Base-by-base conservation (phyloP, 1,139 yeast genomes). In the Pneumocystis carinii region DNA sequence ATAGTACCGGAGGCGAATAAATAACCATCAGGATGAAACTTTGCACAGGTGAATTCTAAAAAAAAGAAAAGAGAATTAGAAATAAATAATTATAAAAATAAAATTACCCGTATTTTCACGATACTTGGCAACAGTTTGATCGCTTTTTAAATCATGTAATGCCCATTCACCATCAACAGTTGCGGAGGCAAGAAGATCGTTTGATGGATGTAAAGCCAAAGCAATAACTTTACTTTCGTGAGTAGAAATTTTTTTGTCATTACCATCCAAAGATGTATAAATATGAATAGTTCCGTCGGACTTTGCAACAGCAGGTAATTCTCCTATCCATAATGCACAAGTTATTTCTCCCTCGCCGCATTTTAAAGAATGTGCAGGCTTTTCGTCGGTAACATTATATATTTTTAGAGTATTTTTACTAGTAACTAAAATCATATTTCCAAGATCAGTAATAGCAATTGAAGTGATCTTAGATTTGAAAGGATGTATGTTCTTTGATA, bases 11-110 rank as follows among this genome's bases (percentile, higher is more conserved):
- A 70, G 0, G 83, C 86, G 4, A 83, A 69, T 27, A 86, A 72
- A 2, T 80, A 79, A 15, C 92, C 92, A 71, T 86, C 92, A 3
- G 82, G 82, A 69, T 86, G 92, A 37, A 85, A 74, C 0, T 71
- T 70, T 36, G 66, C 62, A 12, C 48, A 73, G 80, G 29, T 77
- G 79, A 65, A 60, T n/a, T 27, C 63, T 59, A n/a, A n/a, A 6
- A 56, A 32, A 35, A 7, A 1, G 14, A 14, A 42, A n/a, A 39
- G 15, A 35, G n/a, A 12, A 24, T 24, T 32, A 59, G 35, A 32
- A 6, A 27, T 32, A 6, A 32, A 8, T 19, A 14, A 17, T 37
- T 27, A 27, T 17, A 24, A 27, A 14, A 58, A 62, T n/a, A 32
- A 59, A 19, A 59, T 14, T 24, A 19, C 55, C 55, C 2, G 32